A percentile compares a stretch with the other conserved stretches of the same genome.
phyloP scores from a whole-genome alignment of 176 grass and related monocot species.

The Poa annua region DNA sequence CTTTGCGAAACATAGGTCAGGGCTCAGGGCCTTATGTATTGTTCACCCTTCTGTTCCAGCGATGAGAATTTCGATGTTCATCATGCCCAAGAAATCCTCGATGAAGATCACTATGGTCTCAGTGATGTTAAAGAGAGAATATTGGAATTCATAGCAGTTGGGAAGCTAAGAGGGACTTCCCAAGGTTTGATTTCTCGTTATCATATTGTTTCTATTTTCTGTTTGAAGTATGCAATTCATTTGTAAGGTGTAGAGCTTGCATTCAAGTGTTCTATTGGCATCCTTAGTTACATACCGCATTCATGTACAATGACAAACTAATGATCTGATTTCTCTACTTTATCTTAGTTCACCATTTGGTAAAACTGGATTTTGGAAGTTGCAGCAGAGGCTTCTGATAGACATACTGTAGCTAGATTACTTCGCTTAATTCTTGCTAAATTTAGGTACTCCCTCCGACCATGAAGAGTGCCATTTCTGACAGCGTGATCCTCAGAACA shows the following conservation, averaged over 20 bases:
- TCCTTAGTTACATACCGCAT: background rate
- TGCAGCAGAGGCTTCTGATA: constrained; percentile 16
- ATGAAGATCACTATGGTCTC: constrained; percentile 99
- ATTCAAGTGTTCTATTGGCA: constrained; percentile 35
- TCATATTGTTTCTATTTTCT: constrained; percentile 12
- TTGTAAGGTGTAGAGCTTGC: constrained; percentile 24
- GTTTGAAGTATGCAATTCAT: constrained; percentile 28
- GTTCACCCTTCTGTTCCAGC: constrained; percentile 49
- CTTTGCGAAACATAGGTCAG: constrained; percentile 29
- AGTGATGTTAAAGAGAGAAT: constrained; percentile 99
- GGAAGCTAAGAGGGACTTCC: constrained; percentile 92
- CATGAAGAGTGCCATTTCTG: background rate
- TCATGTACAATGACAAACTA: background rate
- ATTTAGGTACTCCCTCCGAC: constrained; percentile 8
- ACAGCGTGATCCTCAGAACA: background rate
- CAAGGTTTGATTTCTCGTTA: constrained; percentile 67
- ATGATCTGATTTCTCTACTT: background rate
- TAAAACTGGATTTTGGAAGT: constrained; percentile 5
- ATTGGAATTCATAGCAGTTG: constrained; percentile 98
- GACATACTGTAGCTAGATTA: constrained; percentile 8
- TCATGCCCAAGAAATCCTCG: constrained; percentile 92
- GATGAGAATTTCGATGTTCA: constrained; percentile 96
- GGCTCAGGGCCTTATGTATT: constrained; percentile 33
- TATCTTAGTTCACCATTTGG: constrained; percentile 1
- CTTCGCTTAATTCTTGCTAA: constrained; percentile 16